Conservation (phyloP, 257 asterid genomes). For the Gentiana dahurica region DNA sequence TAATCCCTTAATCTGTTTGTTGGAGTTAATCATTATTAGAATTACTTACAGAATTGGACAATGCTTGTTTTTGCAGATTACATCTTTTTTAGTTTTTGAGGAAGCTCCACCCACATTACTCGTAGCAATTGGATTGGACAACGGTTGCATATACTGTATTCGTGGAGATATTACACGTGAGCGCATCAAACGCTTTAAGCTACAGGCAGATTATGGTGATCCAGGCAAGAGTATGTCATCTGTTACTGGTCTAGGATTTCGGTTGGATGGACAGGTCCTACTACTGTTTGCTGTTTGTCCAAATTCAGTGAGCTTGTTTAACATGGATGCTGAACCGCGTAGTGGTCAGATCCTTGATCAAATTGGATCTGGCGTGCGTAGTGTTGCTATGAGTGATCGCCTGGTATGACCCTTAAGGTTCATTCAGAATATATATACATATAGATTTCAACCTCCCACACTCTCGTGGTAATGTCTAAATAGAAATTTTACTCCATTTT, state of each 20-base stretch:
- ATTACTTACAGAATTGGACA: background rate
- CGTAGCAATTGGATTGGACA: constrained; percentile 84
- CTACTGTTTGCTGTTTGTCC: constrained; percentile 86
- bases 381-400: constrained; percentile 89
- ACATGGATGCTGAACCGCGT: constrained; percentile 56
- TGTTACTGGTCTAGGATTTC: constrained; percentile 74
- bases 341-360: constrained; percentile 66
- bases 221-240: constrained; percentile 36
- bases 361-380: constrained; percentile 69
- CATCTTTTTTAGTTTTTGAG: constrained; percentile 71
- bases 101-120: constrained; percentile 93
- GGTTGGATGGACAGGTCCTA: constrained; percentile 79
- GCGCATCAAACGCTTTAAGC: constrained; percentile 82
- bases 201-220: constrained; percentile 47
- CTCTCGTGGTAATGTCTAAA: constrained; percentile 4
- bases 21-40: background rate
- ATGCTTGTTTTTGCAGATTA: constrained; percentile 46
- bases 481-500: constrained; percentile 3
- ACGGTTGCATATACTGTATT: constrained; percentile 86
- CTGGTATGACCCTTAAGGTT: constrained; percentile 28
- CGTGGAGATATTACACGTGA: constrained; percentile 99
- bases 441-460: background rate
- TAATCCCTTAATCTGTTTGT: background rate
- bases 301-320: constrained; percentile 76
- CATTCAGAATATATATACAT: background rate